Percentiles rank a stretch among this genome's conserved stretches.
phyloP scores from a whole-genome alignment of 2,329 filamentous ascomycete species.

The Blastomyces emzantsi region DNA sequence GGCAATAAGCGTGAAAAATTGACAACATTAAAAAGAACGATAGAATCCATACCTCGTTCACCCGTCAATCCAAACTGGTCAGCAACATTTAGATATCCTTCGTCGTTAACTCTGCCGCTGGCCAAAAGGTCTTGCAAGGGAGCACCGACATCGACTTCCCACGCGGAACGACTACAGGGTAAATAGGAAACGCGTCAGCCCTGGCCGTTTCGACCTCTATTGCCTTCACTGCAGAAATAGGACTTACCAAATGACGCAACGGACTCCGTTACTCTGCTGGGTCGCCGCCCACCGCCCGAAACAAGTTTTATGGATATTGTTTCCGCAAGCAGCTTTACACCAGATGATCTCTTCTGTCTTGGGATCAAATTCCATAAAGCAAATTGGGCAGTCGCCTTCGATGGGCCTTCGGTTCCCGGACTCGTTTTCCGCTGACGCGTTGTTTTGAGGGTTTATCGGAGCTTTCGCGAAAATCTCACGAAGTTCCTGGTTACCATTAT shows the following conservation, averaged over 20 bases:
- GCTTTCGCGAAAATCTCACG: conserved; percentile 47
- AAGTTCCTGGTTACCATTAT: conserved; percentile 38
- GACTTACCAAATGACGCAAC: conserved; percentile 40
- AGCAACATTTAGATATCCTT: conserved; percentile 41
- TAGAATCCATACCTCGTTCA: conserved; percentile 27
- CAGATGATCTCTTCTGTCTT: conserved; percentile 44
- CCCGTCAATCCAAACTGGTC: conserved; percentile 34
- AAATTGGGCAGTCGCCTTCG: conserved; percentile 56
- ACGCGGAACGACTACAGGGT: conserved; percentile 31
- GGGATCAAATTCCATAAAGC: conserved; percentile 48
- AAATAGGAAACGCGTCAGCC: background rate
- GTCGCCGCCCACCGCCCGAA: conserved; percentile 46
- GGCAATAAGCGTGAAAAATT: background rate
- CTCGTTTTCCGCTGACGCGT: conserved; percentile 27
- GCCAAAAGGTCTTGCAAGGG: conserved; percentile 23
- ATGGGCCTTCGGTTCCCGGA: conserved; percentile 48
- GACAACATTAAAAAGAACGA: conserved; percentile 4
- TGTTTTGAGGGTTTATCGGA: conserved; percentile 40
- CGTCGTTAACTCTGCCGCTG: conserved; percentile 23
- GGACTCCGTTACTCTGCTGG: conserved; percentile 21
- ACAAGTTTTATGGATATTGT: conserved; percentile 52
- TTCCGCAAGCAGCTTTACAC: conserved; percentile 53
- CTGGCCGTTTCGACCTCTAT: background rate
- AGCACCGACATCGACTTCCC: conserved; percentile 30
- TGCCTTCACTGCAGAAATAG: background rate